Evolutionary conservation across 768 basidiomycete species (phyloP).

Genomic region (Tremella yokohamensis): DNA sequence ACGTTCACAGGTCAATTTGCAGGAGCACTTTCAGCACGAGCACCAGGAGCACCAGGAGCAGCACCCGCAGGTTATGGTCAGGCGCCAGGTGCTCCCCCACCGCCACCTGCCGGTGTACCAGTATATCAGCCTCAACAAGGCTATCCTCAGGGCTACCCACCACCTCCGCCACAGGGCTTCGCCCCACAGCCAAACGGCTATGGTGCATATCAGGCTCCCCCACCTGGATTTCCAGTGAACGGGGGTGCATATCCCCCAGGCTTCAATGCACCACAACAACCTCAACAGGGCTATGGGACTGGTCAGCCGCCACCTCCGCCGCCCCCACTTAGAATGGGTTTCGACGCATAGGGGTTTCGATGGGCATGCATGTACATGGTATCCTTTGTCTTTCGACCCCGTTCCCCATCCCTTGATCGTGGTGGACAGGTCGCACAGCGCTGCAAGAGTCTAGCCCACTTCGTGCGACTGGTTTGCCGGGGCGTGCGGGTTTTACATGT

Average conservation of each 20-base stretch:
- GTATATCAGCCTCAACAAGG: conserved; percentile 38
- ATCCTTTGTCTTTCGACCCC: too few relatives aligned
- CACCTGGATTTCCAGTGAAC: conserved; percentile 38
- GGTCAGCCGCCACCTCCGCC: conserved; percentile 10
- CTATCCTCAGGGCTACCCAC: conserved; percentile 3
- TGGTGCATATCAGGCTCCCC: conserved; percentile 18
- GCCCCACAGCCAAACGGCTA: conserved; percentile 7
- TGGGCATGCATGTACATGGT: conserved; percentile 1
- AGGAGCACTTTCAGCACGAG: conserved; percentile 63
- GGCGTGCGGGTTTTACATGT: too few relatives aligned
- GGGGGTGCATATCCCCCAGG: conserved; percentile 6
- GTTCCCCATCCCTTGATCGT: too few relatives aligned
- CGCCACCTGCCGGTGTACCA: conserved; percentile 48
- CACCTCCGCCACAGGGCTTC: background rate
- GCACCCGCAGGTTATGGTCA: conserved; percentile 20
- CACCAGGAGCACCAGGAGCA: conserved; percentile 12
- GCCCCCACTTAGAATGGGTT: conserved; percentile 42
- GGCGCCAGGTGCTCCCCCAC: conserved; percentile 23
- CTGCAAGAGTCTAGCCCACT: too few relatives aligned
- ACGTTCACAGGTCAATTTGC: conserved; percentile 83
- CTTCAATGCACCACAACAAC: conserved; percentile 12
- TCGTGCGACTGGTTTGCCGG: too few relatives aligned
- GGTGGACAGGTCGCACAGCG: too few relatives aligned
- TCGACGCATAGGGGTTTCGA: conserved; percentile 11
- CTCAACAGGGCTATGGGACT: conserved; percentile 1